Percentiles rank a stretch among this genome's conserved stretches.
Conservation (phyloP, 2,329 filamentous ascomycete genomes). For the Ophiostoma sp. region DNA sequence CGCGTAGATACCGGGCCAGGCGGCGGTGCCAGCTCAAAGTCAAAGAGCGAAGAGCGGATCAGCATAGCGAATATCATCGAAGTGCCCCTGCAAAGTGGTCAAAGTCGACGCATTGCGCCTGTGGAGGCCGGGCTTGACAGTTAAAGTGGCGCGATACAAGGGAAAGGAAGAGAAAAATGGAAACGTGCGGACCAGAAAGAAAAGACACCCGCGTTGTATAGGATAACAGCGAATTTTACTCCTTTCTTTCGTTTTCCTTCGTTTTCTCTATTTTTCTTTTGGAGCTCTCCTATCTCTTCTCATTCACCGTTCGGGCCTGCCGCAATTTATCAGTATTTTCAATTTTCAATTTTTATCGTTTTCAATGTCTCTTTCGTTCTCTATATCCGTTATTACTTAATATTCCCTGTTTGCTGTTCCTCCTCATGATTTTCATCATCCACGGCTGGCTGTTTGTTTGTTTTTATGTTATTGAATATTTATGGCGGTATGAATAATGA, state of each 20-base stretch:
- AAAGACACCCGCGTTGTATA: neutral
- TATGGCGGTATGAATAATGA: neutral
- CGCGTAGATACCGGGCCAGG: neutral
- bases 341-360: neutral
- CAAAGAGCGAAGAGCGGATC: constrained; percentile 40
- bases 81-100: constrained; percentile 8
- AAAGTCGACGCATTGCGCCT: neutral
- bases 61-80: constrained; percentile 43
- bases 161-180: constrained; percentile 1
- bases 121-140: neutral
- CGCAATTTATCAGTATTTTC: neutral
- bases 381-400: neutral
- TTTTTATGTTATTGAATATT: neutral
- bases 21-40: constrained; percentile 26
- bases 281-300: neutral
- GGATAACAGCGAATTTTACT: neutral
- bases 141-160: neutral
- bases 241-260: neutral
- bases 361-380: neutral
- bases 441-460: neutral
- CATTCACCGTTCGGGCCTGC: neutral
- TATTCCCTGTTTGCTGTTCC: neutral
- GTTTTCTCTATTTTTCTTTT: neutral
- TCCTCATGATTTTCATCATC: neutral
- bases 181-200: neutral